Evolutionary conservation across 2,329 filamentous ascomycete genomes (phyloP).

Genomic region (Polytolypa hystricis): DNA sequence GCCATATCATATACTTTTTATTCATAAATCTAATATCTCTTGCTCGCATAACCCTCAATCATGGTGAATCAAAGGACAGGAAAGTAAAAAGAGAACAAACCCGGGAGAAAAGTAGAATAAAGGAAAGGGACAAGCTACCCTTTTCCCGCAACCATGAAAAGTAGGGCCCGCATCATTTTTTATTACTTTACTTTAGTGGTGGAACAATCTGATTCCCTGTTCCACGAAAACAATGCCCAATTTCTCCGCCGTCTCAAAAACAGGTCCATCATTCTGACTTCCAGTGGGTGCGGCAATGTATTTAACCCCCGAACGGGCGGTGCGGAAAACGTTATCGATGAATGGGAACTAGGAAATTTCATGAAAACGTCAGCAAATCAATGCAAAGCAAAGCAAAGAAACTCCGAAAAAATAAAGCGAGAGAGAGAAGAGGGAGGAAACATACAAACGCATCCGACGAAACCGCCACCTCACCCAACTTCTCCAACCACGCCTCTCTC

Average conservation of each 20-base stretch:
- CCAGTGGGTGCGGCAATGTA: constrained; percentile 91
- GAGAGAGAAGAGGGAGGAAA: constrained; percentile 19
- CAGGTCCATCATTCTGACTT: constrained; percentile 42
- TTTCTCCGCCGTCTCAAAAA: constrained; percentile 77
- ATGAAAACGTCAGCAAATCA: constrained; percentile 3
- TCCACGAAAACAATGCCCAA: constrained; percentile 89
- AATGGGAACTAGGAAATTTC: constrained; percentile 69
- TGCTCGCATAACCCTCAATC: no score
- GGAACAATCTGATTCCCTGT: constrained; percentile 88
- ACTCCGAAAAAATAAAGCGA: not conserved
- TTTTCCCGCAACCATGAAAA: no score
- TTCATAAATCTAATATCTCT: no score
- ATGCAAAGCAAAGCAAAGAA: not conserved
- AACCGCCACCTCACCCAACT: constrained; percentile 64
- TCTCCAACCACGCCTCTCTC: constrained; percentile 71
- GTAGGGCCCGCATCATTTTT: no score
- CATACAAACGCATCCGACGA: constrained; percentile 92
- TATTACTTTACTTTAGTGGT: no score
- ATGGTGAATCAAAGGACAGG: no score
- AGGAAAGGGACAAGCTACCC: no score
- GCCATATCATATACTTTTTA: no score
- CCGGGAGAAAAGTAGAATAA: no score
- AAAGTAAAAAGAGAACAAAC: no score
- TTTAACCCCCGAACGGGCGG: constrained; percentile 77
- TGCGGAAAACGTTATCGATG: constrained; percentile 93